A percentile compares a stretch with the other conserved stretches of the same genome.
phyloP scores from a whole-genome alignment of 768 basidiomycete genomes.

The Leccinellum luteum region DNA sequence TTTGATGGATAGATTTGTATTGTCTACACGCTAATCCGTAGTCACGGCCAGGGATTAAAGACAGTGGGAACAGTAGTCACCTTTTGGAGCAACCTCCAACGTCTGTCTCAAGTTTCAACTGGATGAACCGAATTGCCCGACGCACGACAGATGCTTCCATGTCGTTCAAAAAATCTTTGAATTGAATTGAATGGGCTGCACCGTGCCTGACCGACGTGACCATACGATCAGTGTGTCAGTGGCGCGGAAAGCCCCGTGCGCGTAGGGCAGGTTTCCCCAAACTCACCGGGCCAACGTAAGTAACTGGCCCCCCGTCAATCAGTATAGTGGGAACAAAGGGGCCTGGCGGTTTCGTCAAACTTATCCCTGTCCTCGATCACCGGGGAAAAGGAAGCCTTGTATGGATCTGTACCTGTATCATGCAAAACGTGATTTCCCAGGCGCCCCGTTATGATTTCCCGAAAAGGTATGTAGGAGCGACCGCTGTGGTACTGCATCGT shows the following conservation, averaged over 20 bases:
- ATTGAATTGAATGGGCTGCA: neutral
- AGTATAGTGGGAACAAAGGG: neutral
- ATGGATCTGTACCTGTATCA: neutral
- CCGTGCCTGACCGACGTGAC: neutral
- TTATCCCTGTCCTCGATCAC: neutral
- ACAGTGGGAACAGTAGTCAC: neutral
- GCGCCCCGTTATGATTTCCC: neutral
- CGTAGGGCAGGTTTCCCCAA: neutral
- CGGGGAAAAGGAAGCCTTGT: neutral
- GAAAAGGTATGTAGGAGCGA: neutral
- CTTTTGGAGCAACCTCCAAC: neutral
- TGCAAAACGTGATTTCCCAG: neutral
- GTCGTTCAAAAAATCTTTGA: neutral
- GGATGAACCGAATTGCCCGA: neutral
- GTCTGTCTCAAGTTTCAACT: neutral
- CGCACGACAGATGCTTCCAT: neutral
- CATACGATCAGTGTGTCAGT: neutral
- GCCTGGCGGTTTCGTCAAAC: neutral
- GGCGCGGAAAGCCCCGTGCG: neutral
- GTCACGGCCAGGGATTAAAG: neutral
- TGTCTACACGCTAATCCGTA: neutral
- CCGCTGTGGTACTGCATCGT: neutral
- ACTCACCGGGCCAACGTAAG: neutral
- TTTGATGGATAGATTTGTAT: neutral
- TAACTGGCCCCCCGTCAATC: neutral